Base-by-base conservation (phyloP, 768 basidiomycete species). In the Mycena filopes region DNA sequence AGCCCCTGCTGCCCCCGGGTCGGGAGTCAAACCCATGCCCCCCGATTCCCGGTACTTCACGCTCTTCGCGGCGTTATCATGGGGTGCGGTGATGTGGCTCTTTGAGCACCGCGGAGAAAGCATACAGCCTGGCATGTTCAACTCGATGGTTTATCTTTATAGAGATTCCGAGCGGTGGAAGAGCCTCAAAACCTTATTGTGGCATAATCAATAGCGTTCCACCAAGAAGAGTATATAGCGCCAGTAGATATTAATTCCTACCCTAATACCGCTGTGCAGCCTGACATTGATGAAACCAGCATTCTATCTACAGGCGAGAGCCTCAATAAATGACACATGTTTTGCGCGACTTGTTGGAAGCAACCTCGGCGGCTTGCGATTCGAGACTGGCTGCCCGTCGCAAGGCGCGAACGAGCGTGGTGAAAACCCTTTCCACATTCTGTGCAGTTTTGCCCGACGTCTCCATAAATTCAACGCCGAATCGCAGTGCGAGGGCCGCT, bases 21-120 rank as follows among this genome's bases (percentile, higher is more conserved):
- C 86, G 5, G 66, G 78, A 40, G 83, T 84, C 46, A 87, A 85
- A 72, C 93, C 96, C 3, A 77, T 94, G 38, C 95, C 96, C 9
- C 96, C 96, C 4, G 87, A 97, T 73, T 82, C 94, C 20, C 81
- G 86, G 16, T 90, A 93, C 75, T 99, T 99, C 78, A 88, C 92
- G 1, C 73, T 93, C 47, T 95, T 96, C 66, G 93, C 96, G 4
- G 94, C 96, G 0, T 70, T 98, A 16, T 86, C 90, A 33, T 99
- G 98, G 98, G 98, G 95, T 46, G 86, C 91, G 10, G 96, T 98
- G 48, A 98, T 99, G 97, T 99, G 92, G 87, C 80, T 98, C 65
- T 99, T 96, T 85, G 84, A 89, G 72, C 84, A 98, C 76, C 84
- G 87, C 23, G 89, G 93, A 51, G 91, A 98, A 79, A 90, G 89